Conservation (phyloP, 352 stramenopile species). For the Pythium scleroteichum region DNA sequence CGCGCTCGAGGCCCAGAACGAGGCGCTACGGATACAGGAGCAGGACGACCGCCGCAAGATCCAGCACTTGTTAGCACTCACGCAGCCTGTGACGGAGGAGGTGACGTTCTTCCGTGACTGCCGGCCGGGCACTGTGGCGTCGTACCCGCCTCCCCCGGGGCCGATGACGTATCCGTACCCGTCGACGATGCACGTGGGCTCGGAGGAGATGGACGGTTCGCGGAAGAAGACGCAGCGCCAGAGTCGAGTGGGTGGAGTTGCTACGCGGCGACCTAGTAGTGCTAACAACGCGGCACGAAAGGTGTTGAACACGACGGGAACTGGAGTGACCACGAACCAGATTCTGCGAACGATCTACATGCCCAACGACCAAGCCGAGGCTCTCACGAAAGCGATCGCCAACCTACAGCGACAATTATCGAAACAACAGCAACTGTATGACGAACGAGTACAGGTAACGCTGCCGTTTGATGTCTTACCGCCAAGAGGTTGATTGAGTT, state of each 20-base stretch:
- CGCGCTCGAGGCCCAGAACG: constrained; percentile 62
- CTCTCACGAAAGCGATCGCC: constrained; percentile 49
- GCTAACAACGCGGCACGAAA: constrained; percentile 2
- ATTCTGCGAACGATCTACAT: constrained; percentile 81
- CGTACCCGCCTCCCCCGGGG: constrained; percentile 42
- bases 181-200: constrained; percentile 78
- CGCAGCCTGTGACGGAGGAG: constrained; percentile 80
- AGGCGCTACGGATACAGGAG: constrained; percentile 72
- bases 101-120: constrained; percentile 81
- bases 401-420: constrained; percentile 64
- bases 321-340: constrained; percentile 1
- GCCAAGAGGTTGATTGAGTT: no score
- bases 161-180: constrained; percentile 56
- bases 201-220: constrained; percentile 38
- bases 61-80: constrained; percentile 78
- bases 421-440: constrained; percentile 49
- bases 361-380: constrained; percentile 64
- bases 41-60: constrained; percentile 76
- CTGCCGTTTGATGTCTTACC: no score
- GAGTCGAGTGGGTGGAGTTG: neutral
- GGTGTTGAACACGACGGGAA: neutral
- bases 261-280: neutral
- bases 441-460: constrained; percentile 65
- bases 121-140: constrained; percentile 48
- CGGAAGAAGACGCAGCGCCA: neutral